These are phyloP conservation scores for Rhodotorula toruloides DNA, from an alignment of 768 basidiomycete genomes.

Conservation along the genomic window DNA sequence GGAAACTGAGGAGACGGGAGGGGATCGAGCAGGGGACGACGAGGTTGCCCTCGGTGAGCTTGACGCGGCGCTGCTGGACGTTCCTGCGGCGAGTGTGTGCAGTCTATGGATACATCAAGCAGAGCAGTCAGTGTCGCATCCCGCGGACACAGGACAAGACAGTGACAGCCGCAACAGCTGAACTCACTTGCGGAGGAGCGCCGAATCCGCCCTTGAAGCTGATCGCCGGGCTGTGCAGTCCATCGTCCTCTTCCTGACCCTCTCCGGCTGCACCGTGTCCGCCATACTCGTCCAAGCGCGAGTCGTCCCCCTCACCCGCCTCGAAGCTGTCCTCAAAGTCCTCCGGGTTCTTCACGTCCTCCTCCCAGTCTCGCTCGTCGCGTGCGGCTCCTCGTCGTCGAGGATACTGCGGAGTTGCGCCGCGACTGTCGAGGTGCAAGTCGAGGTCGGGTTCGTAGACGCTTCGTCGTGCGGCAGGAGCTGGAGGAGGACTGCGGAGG, in stretches of 20 bases:
- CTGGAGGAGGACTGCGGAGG: too few relatives aligned
- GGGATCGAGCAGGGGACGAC: slow-evolving; percentile 80
- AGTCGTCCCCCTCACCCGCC: background rate
- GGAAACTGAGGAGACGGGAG: slow-evolving; percentile 70
- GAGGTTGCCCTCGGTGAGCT: slow-evolving; percentile 79
- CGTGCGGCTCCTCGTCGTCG: slow-evolving; percentile 40
- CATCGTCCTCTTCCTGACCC: background rate
- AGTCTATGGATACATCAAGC: slow-evolving; percentile 8
- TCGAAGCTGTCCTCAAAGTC: slow-evolving; percentile 37
- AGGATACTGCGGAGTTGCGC: slow-evolving; percentile 27
- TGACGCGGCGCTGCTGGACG: slow-evolving; percentile 52
- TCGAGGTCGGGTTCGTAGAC: slow-evolving; percentile 19
- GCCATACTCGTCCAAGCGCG: slow-evolving; percentile 1
- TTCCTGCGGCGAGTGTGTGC: slow-evolving; percentile 32
- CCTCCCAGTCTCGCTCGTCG: slow-evolving; percentile 15
- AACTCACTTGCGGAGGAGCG: slow-evolving; percentile 23
- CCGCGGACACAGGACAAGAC: background rate
- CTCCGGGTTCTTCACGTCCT: slow-evolving; percentile 23
- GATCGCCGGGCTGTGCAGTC: slow-evolving; percentile 6
- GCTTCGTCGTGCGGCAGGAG: background rate
- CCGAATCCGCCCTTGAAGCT: slow-evolving; percentile 34
- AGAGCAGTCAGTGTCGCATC: too few relatives aligned
- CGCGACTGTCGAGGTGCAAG: slow-evolving; percentile 4
- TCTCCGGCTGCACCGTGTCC: too few relatives aligned
- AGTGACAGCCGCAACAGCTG: background rate